Base-by-base conservation (phyloP, 139 green algal species). In the Tetraselmis chui region DNA sequence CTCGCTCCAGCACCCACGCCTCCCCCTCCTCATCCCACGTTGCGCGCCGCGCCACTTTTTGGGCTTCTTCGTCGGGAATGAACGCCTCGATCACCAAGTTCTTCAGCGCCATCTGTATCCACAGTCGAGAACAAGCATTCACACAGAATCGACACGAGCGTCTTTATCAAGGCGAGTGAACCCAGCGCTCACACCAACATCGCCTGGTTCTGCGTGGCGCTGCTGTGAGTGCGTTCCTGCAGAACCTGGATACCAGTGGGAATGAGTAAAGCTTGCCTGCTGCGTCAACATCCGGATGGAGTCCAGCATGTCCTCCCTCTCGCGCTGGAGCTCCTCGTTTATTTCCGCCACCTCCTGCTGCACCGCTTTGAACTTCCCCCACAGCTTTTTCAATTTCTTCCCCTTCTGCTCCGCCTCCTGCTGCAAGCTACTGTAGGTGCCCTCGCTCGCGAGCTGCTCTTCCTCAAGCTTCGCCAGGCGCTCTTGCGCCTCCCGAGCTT, bases 81-180 rank as follows among this genome's bases (percentile, higher is more conserved):
- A 96, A 97, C 1, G 89, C 87, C 29, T 91, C 90, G 59, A 97
- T 95, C 29, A 97, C 91, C 80, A 92, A 88, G 80, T 93, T 89
- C 85, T 95, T 95, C 18, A 96, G 88, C 77, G 90, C 85, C 86
- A 95, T 91, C 83, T 96, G 89, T 18, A 67, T 18, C n/a, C n/a
- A n/a, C n/a, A n/a, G n/a, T n/a, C n/a, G n/a, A n/a, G n/a, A n/a
- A n/a, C n/a, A n/a, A n/a, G n/a, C n/a, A n/a, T n/a, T n/a, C n/a
- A n/a, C n/a, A n/a, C n/a, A n/a, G n/a, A n/a, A n/a, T n/a, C n/a
- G n/a, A n/a, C n/a, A n/a, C n/a, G n/a, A n/a, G n/a, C n/a, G n/a
- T n/a, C n/a, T n/a, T n/a, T n/a, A n/a, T n/a, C n/a, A n/a, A n/a
- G n/a, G n/a, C n/a, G n/a, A n/a, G n/a, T n/a, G n/a, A n/a, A n/a